phyloP scores from a whole-genome alignment of 164 flowering plant species.

The Stephania japonica region DNA sequence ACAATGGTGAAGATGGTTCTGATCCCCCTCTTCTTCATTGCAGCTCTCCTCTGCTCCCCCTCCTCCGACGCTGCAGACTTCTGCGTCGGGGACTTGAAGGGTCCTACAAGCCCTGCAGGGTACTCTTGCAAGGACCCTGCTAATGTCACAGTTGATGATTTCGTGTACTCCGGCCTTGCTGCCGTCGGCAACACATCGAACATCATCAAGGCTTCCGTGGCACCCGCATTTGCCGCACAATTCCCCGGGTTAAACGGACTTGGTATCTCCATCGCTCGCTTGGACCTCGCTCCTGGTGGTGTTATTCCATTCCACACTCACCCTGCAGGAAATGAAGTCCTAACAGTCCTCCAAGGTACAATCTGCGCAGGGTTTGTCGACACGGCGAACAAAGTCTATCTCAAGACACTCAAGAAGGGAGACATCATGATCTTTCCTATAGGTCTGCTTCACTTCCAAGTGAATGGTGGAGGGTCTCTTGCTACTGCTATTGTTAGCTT shows the following conservation, averaged over 20 bases:
- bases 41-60: conserved; percentile 17
- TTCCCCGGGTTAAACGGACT: conserved; percentile 76
- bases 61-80: conserved; percentile 48
- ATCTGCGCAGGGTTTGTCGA: conserved; percentile 51
- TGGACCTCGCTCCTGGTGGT: conserved; percentile 59
- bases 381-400: conserved; percentile 32
- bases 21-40: conserved; percentile 17
- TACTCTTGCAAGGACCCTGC: conserved; percentile 59
- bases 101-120: conserved; percentile 52
- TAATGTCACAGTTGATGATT: conserved; percentile 48
- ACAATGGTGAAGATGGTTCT: conserved; percentile 17
- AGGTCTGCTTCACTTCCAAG: conserved; percentile 57
- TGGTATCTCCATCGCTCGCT: conserved; percentile 61
- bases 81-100: conserved; percentile 60
- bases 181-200: conserved; percentile 62
- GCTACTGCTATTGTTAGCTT: conserved; percentile 48
- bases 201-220: conserved; percentile 66
- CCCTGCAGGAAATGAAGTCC: conserved; percentile 40
- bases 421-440: conserved; percentile 59
- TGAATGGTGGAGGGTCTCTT: conserved; percentile 32
- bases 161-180: conserved; percentile 52
- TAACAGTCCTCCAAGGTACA: conserved; percentile 36
- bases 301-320: conserved; percentile 79
- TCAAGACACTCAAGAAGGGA: conserved; percentile 39
- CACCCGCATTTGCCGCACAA: conserved; percentile 55